Evolutionary conservation across 257 asterid species (phyloP).

Genomic region (Capsicum pubescens): DNA sequence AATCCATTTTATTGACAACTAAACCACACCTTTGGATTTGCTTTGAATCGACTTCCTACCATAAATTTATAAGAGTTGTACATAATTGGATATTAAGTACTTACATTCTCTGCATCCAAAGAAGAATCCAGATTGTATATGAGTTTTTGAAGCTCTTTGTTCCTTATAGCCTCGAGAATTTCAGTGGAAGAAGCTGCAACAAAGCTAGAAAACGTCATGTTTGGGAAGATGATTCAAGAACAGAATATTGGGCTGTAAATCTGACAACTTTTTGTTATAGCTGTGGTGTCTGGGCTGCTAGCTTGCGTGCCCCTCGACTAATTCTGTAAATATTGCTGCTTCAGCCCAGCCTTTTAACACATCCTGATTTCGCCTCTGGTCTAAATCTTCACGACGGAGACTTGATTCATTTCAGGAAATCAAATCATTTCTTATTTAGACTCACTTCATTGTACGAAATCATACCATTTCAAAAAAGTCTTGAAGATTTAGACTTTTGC

Average conservation of each 20-base stretch:
- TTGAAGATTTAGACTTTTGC: neutral
- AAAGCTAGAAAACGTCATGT: neutral
- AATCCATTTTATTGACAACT: too few species aligned
- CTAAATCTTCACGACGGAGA: neutral
- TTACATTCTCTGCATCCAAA: constrained; percentile 60
- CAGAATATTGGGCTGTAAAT: neutral
- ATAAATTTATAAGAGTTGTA: neutral
- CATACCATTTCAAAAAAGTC: neutral
- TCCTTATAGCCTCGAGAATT: constrained; percentile 59
- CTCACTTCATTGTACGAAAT: neutral
- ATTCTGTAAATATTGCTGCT: too few species aligned
- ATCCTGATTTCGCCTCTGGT: neutral
- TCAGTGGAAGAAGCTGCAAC: constrained; percentile 67
- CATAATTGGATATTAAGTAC: constrained; percentile 29
- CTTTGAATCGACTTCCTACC: neutral
- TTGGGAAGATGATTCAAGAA: neutral
- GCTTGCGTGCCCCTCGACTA: neutral
- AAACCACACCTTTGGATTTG: too few species aligned
- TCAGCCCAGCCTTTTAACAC: too few species aligned
- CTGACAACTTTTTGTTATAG: neutral
- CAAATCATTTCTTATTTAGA: neutral
- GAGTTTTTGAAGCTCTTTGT: constrained; percentile 62
- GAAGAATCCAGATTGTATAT: constrained; percentile 55
- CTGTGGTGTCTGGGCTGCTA: neutral
- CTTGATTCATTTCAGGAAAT: neutral